Evolutionary conservation across 371 early-diverging fungal genomes (phyloP), one percentile per base, ranked within the genome.

Genomic region (Apophysomyces elegans): DNA sequence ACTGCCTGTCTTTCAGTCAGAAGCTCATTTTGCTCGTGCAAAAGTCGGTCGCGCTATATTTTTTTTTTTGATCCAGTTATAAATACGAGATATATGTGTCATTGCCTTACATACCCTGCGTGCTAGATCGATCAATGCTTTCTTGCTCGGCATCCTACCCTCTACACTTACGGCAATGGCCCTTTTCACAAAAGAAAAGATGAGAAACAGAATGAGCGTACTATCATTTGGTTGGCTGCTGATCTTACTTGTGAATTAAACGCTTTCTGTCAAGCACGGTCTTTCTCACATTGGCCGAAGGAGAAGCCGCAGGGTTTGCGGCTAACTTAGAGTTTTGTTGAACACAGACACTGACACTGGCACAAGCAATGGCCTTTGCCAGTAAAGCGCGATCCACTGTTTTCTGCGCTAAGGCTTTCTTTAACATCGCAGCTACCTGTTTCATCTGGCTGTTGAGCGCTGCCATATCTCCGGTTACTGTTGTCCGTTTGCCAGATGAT

Each of bases 1-100:
- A 89, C 84, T 1, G 81, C 59, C 26, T 88, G 78, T 2, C 92
- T 86, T 68, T 93, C 91, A 7, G 77, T 74, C 46, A 87, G 73
- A 7, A 91, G 80, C 63, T 90, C 92, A 14, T 71, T 60, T 70
- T 91, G 89, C 68, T 94, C 93, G 12, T 67, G 79, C 11, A 70
- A 39, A 41, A 94, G 75, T 5, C 85, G 68, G 37, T 86, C 79
- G 38, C 87, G 79, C 70, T 86, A 21, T 45, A 37, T 58, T 41
- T 56, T 63, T n/a, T 43, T 35, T 45, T 7, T 44, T 43, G 62
- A 6, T 35, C 44, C 14, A 50, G 13, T 46, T 32, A 14, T 14
- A 13, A 11, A 50, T 2, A 38, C 4, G 38, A 18, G 16, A 56
- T 37, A 2, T 13, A 59, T n/a, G 2, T 16, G 14, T 37, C 32